Percentiles rank a stretch among this genome's conserved stretches.
Evolutionary conservation across 2,329 filamentous ascomycete genomes (phyloP).

Genomic region (Esteya vermicola): DNA sequence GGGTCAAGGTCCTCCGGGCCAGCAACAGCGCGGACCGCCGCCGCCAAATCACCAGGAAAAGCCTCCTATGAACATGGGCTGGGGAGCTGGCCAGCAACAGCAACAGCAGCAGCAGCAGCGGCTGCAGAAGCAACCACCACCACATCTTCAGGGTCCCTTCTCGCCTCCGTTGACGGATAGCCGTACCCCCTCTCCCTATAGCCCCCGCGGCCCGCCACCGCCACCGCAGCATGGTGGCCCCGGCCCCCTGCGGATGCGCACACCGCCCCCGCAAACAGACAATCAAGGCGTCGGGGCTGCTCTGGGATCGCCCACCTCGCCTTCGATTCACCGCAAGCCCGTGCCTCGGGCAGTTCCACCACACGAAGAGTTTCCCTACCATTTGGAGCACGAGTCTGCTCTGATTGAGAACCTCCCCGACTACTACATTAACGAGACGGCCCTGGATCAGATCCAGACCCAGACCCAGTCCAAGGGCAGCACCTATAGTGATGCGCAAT

Average conservation of each 20-base stretch:
- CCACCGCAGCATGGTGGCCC: no score
- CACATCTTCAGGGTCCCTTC: no score
- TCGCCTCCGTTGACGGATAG: no score
- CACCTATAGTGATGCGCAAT: constrained; percentile 18
- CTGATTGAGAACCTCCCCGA: constrained; percentile 8
- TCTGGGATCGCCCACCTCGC: constrained; percentile 10
- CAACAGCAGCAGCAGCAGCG: not conserved
- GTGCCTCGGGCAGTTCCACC: no score
- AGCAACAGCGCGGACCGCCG: not conserved
- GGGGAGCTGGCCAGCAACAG: no score
- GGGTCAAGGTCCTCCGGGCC: constrained; percentile 9
- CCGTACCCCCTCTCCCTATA: no score
- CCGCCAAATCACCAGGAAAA: no score
- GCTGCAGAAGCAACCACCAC: no score
- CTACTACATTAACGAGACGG: constrained; percentile 10
- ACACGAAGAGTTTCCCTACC: no score
- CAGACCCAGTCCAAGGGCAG: constrained; percentile 21
- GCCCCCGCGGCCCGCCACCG: not conserved
- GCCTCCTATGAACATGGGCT: no score
- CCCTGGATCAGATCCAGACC: constrained; percentile 8
- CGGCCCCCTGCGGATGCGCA: not conserved
- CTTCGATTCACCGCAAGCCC: constrained; percentile 17
- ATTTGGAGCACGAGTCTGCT: constrained; percentile 10
- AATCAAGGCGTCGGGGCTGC: not conserved
- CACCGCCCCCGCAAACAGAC: not conserved